Evolutionary conservation across 2,329 filamentous ascomycete genomes (phyloP).

Genomic region (Colletotrichum trifolii): DNA sequence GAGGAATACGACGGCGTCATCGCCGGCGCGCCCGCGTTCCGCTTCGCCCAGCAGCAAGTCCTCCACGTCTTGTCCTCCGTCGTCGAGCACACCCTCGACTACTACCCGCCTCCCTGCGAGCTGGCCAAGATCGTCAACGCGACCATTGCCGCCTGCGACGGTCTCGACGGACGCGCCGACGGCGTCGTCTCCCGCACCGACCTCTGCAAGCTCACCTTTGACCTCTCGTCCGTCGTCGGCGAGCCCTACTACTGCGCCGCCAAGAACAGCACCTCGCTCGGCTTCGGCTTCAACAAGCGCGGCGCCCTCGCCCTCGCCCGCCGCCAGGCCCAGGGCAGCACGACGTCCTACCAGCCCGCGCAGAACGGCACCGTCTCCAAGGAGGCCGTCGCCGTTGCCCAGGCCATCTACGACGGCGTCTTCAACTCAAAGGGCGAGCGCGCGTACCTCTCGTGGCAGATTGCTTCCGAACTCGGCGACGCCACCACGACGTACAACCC

Average conservation of each 20-base stretch:
- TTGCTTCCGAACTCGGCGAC: conserved; percentile 46
- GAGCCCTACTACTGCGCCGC: conserved; percentile 45
- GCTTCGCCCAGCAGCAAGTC: conserved; percentile 56
- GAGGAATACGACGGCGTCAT: conserved; percentile 57
- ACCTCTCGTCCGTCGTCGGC: conserved; percentile 46
- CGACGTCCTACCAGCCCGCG: conserved; percentile 41
- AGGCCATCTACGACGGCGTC: conserved; percentile 48
- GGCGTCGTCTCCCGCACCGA: conserved; percentile 42
- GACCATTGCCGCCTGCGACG: conserved; percentile 65
- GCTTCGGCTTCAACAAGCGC: conserved; percentile 42
- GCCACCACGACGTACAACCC: conserved; percentile 46
- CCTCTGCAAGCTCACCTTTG: conserved; percentile 48
- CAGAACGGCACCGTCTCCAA: conserved; percentile 49
- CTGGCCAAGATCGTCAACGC: conserved; percentile 62
- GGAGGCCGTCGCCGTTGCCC: conserved; percentile 46
- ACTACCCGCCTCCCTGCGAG: conserved; percentile 56
- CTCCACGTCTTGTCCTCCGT: conserved; percentile 53
- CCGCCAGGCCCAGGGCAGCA: conserved; percentile 39
- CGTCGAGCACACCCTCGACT: conserved; percentile 49
- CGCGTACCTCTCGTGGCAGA: conserved; percentile 42
- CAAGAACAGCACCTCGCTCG: conserved; percentile 37
- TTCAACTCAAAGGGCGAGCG: conserved; percentile 47
- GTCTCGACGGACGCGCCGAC: conserved; percentile 64
- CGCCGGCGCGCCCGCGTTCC: conserved; percentile 58
- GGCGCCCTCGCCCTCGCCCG: background rate